These are phyloP conservation scores for Diplodia corticola DNA, from an alignment of 2,329 filamentous ascomycete genomes.

Conservation along the genomic window DNA sequence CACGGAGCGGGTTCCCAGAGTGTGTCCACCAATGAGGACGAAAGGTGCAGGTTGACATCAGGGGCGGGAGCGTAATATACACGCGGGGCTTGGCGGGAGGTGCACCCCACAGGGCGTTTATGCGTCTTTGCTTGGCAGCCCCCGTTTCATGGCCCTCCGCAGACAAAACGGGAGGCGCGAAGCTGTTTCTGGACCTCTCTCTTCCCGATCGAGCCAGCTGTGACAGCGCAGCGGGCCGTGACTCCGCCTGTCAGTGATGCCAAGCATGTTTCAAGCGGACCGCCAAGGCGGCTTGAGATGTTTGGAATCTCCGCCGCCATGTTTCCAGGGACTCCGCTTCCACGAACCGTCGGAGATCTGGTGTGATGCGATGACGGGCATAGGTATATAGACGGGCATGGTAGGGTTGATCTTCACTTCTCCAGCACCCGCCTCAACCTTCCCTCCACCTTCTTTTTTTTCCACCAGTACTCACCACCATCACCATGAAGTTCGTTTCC, in stretches of 20 bases:
- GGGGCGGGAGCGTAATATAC: neutral
- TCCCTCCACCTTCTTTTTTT: constrained; percentile 10
- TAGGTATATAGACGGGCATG: constrained; percentile 4
- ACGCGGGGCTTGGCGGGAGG: constrained; percentile 5
- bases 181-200: neutral
- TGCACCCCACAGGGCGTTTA: constrained; percentile 2
- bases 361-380: neutral
- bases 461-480: neutral
- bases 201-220: neutral
- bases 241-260: constrained; percentile 1
- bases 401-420: neutral
- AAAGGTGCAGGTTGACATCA: too few species aligned
- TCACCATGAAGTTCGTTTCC: constrained; percentile 19
- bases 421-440: constrained; percentile 18
- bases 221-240: neutral
- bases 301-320: neutral
- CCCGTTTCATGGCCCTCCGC: constrained; percentile 13
- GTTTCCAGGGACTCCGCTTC: neutral
- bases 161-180: neutral
- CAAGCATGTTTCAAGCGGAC: constrained; percentile 9
- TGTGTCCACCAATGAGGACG: constrained; percentile 10
- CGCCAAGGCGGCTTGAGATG: too few species aligned
- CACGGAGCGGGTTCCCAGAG: neutral
- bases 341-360: constrained; percentile 14
- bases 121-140: neutral